Evolutionary conservation across 2,329 filamentous ascomycete genomes (phyloP).

Genomic region (Xylogone sp.): DNA sequence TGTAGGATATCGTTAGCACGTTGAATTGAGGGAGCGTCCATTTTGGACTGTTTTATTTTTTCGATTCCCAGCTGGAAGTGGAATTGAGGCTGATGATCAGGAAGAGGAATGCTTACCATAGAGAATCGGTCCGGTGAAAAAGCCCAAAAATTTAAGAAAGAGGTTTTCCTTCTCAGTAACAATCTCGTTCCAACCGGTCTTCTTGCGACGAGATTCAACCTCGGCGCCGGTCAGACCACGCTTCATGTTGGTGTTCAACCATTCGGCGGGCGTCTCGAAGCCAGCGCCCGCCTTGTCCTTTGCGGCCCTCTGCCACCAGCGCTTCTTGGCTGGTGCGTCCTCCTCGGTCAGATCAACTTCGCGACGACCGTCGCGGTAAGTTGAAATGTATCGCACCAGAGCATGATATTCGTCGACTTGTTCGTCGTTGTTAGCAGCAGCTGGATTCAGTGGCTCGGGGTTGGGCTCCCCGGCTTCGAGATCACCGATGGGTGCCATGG

Average conservation of each 20-base stretch:
- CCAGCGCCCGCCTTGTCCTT: slow-evolving; percentile 30
- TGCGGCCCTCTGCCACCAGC: slow-evolving; percentile 57
- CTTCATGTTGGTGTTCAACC: slow-evolving; percentile 65
- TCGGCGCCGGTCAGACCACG: slow-evolving; percentile 56
- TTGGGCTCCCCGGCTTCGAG: slow-evolving; percentile 3
- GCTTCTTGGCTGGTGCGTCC: slow-evolving; percentile 40
- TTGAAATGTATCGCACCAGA: slow-evolving; percentile 64
- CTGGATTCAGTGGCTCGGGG: slow-evolving; percentile 1
- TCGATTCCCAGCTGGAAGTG: too few relatives aligned
- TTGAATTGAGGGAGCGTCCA: too few relatives aligned
- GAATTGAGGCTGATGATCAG: too few relatives aligned
- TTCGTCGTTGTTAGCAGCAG: slow-evolving; percentile 18
- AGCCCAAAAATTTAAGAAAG: slow-evolving; percentile 70
- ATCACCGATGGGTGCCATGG: slow-evolving; percentile 2
- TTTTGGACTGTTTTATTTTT: too few relatives aligned
- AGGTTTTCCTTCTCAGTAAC: slow-evolving; percentile 72
- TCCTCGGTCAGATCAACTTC: slow-evolving; percentile 38
- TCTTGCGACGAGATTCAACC: slow-evolving; percentile 61
- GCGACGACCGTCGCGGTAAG: slow-evolving; percentile 57
- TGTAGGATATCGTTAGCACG: slow-evolving; percentile 23
- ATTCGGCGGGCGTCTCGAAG: slow-evolving; percentile 54
- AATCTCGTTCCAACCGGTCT: slow-evolving; percentile 68
- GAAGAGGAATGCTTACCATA: slow-evolving; percentile 54
- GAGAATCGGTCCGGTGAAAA: slow-evolving; percentile 73
- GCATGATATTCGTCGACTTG: slow-evolving; percentile 58